phyloP scores from a whole-genome alignment of 805 yeast genomes.

The Schwanniomyces sp. region DNA sequence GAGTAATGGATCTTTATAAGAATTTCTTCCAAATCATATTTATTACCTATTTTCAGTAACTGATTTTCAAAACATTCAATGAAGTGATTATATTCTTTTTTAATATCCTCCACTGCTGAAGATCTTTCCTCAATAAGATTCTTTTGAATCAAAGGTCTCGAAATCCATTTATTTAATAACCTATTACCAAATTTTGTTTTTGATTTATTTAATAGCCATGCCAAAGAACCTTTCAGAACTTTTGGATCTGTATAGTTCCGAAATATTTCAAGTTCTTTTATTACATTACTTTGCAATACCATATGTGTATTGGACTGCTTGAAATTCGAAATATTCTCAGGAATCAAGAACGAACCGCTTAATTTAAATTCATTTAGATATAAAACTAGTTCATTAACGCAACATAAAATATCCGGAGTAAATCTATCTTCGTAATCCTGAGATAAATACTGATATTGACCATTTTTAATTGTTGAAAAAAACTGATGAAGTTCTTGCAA shows the following conservation, averaged over 20 bases:
- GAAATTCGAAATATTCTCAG: slow-evolving; percentile 54
- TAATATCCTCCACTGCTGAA: slow-evolving; percentile 48
- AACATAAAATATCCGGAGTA: slow-evolving; percentile 22
- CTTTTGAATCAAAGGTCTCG: slow-evolving; percentile 62
- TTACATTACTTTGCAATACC: slow-evolving; percentile 61
- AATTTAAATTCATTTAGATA: slow-evolving; percentile 68
- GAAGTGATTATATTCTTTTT: slow-evolving; percentile 27
- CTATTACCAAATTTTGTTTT: slow-evolving; percentile 75
- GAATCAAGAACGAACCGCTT: slow-evolving; percentile 52
- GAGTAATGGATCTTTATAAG: slow-evolving; percentile 41
- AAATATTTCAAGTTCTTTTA: slow-evolving; percentile 75
- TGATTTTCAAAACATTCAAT: slow-evolving; percentile 29
- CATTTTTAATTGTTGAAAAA: slow-evolving; percentile 21
- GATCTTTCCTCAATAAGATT: slow-evolving; percentile 58
- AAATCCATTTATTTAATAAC: slow-evolving; percentile 68
- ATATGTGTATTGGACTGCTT: slow-evolving; percentile 47
- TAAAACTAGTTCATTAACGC: slow-evolving; percentile 46
- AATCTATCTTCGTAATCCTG: slow-evolving; percentile 25
- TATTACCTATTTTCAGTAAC: slow-evolving; percentile 24
- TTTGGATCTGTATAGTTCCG: slow-evolving; percentile 56
- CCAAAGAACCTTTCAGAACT: slow-evolving; percentile 62
- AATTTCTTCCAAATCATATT: slow-evolving; percentile 32
- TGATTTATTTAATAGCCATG: slow-evolving; percentile 83
- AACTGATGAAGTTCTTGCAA: slow-evolving; percentile 20
- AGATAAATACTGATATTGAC: slow-evolving; percentile 12